A percentile compares a stretch with the other conserved stretches of the same genome.
These are phyloP conservation scores for Grigorovia jiainica DNA, from an alignment of 805 yeast species.

Conservation along the genomic window DNA sequence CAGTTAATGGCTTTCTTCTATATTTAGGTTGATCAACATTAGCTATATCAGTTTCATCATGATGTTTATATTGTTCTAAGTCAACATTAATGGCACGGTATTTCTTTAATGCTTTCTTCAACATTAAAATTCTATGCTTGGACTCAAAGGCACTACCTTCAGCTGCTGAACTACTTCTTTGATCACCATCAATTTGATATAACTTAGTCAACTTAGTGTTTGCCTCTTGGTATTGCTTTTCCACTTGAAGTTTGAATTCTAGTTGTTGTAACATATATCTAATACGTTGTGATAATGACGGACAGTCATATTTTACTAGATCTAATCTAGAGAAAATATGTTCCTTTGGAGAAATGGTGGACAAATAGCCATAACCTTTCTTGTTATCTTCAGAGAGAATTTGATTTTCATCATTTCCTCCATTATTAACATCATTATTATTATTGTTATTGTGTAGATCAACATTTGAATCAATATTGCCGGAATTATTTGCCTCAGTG, in stretches of 20 bases:
- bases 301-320: constrained; percentile 84
- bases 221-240: constrained; percentile 86
- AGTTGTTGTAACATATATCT: constrained; percentile 92
- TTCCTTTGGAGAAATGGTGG: constrained; percentile 31
- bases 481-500: constrained; percentile 7
- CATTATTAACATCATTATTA: no score
- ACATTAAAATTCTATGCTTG: constrained; percentile 72
- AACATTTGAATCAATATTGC: no score
- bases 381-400: constrained; percentile 10
- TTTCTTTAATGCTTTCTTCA: constrained; percentile 74
- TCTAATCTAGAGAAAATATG: constrained; percentile 57
- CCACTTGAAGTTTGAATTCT: constrained; percentile 89
- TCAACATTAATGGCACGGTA: constrained; percentile 83
- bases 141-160: constrained; percentile 80
- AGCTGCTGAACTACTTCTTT: constrained; percentile 75
- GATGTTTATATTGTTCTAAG: constrained; percentile 44
- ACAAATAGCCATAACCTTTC: constrained; percentile 23
- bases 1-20: constrained; percentile 77
- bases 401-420: constrained; percentile 3
- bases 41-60: constrained; percentile 45
- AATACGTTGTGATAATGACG: constrained; percentile 87
- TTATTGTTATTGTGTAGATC: no score
- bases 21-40: constrained; percentile 59
- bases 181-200: constrained; percentile 87
- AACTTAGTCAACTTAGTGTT: constrained; percentile 80